Evolutionary conservation across 805 yeast species (phyloP).

Genomic region (Zygosaccharomyces pseudorouxii): DNA sequence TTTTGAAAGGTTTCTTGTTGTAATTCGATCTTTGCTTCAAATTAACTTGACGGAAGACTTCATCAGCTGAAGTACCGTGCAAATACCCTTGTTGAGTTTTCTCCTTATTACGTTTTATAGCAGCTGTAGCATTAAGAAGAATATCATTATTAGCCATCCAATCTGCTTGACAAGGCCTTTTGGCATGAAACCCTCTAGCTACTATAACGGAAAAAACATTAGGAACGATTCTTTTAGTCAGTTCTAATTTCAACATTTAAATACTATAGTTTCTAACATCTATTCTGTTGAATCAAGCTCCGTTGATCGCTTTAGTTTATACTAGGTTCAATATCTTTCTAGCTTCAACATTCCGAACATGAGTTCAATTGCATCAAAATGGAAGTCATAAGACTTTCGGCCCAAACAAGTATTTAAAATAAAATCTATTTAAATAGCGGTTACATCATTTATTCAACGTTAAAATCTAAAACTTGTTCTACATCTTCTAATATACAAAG

Average conservation of each 20-base stretch:
- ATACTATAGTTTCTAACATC: neutral
- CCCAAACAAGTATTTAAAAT: neutral
- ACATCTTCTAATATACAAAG: neutral
- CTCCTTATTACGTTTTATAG: conserved; percentile 10
- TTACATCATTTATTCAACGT: neutral
- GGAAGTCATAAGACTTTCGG: neutral
- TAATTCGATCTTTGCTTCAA: neutral
- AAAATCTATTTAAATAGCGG: neutral
- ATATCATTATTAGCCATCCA: conserved; percentile 19
- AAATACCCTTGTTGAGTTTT: neutral
- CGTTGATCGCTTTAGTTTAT: too few species aligned
- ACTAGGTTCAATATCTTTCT: too few species aligned
- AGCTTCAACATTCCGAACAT: too few species aligned
- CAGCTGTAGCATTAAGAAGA: conserved; percentile 16
- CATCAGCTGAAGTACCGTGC: neutral
- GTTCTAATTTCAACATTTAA: conserved; percentile 5
- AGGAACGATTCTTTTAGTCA: neutral
- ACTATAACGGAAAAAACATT: neutral
- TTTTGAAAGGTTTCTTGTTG: conserved; percentile 1
- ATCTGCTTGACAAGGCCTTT: conserved; percentile 1
- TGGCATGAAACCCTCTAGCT: conserved; percentile 2
- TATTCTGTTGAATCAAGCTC: neutral
- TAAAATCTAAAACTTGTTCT: neutral
- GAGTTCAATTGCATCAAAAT: neutral
- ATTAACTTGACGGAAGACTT: neutral